Percentiles rank a stretch among this genome's conserved stretches.
These are phyloP conservation scores for Prunus yedoensis DNA, from an alignment of 331 rosid genomes.

Conservation along the genomic window DNA sequence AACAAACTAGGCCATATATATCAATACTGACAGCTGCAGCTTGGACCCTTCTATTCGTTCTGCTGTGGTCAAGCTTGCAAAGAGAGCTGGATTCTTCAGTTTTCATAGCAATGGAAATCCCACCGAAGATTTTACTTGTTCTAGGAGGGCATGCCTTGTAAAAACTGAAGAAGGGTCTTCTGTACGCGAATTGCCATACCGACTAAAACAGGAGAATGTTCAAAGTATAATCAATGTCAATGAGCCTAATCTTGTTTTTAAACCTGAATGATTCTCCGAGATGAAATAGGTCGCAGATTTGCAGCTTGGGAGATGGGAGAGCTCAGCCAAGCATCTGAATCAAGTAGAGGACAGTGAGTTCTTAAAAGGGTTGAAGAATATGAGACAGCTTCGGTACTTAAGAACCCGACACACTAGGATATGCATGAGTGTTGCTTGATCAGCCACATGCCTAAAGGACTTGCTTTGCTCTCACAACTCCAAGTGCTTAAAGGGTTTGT, in stretches of 20 bases:
- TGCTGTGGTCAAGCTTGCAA: constrained; percentile 9
- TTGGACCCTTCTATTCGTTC: constrained; percentile 7
- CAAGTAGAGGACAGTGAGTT: constrained; percentile 34
- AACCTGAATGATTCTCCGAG: constrained; percentile 15
- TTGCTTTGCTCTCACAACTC: constrained; percentile 34
- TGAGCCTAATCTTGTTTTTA: constrained; percentile 16
- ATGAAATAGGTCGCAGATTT: constrained; percentile 35
- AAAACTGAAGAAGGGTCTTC: neutral
- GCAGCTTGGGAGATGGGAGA: constrained; percentile 53
- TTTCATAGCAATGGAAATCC: neutral
- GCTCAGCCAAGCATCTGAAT: constrained; percentile 24
- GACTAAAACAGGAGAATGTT: neutral
- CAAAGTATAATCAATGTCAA: constrained; percentile 22
- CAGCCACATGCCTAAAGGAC: constrained; percentile 40
- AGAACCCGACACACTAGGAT: constrained; percentile 46
- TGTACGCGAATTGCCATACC: neutral
- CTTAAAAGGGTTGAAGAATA: constrained; percentile 25
- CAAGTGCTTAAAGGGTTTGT: constrained; percentile 54
- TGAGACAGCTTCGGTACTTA: constrained; percentile 37
- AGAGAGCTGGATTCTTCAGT: neutral
- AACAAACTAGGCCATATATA: too few species aligned
- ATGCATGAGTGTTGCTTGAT: constrained; percentile 51
- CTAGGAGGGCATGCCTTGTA: constrained; percentile 14
- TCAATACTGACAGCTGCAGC: constrained; percentile 7
- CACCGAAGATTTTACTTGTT: neutral